Evolutionary conservation across 2,329 filamentous ascomycete genomes (phyloP).

Genomic region (Aspergillus thermomutatus): DNA sequence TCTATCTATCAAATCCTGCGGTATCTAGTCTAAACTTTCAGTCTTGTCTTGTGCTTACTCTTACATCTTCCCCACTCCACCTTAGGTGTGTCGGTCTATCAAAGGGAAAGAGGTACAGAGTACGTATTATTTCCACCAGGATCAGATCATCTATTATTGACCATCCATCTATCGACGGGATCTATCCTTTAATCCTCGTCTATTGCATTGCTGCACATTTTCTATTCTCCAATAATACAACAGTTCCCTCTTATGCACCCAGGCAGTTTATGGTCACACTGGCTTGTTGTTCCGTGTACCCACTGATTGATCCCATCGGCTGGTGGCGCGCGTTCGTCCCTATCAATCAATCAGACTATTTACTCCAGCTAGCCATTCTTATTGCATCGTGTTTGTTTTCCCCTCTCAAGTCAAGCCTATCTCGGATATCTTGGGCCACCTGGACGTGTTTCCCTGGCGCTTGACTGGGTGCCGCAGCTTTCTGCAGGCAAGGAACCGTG

Average conservation of each 20-base stretch:
- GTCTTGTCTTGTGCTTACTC: not conserved
- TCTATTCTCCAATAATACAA: conserved; percentile 6
- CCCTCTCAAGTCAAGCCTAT: not conserved
- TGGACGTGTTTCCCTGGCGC: not conserved
- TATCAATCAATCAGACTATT: not conserved
- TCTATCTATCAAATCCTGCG: too few relatives aligned
- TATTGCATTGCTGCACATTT: not conserved
- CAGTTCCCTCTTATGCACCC: conserved; percentile 8
- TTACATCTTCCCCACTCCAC: not conserved
- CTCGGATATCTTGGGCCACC: not conserved
- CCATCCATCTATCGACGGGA: too few relatives aligned
- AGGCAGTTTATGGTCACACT: conserved; percentile 3
- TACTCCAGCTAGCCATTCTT: not conserved
- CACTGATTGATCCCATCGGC: conserved; percentile 22
- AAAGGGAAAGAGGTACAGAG: too few relatives aligned
- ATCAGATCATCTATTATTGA: too few relatives aligned
- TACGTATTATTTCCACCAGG: not conserved
- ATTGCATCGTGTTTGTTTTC: not conserved
- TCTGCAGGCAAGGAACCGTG: conserved; percentile 18
- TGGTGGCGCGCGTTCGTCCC: not conserved
- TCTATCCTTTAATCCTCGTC: not conserved
- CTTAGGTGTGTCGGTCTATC: not conserved
- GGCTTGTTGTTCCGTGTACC: conserved; percentile 6
- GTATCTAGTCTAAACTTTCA: too few relatives aligned
- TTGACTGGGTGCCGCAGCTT: conserved; percentile 10